phyloP scores from a whole-genome alignment of 1,284 basidiomycete genomes.

The Cronartium quercuum region DNA sequence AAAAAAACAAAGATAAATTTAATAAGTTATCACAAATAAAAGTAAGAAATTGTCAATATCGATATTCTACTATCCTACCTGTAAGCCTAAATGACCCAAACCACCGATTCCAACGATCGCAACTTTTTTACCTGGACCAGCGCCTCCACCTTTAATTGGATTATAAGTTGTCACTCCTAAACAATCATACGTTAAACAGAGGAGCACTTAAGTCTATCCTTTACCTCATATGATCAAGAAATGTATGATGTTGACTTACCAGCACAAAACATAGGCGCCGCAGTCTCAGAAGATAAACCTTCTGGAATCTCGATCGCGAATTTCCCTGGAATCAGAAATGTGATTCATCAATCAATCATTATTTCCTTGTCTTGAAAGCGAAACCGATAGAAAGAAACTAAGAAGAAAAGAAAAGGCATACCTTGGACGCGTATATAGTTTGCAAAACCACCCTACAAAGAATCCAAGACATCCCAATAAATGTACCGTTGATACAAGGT shows the following conservation, averaged over 20 bases:
- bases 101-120: conserved; percentile 36
- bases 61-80: conserved; percentile 6
- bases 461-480: not conserved
- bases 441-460: conserved; percentile 31
- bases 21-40: not conserved
- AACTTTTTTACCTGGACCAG: conserved; percentile 31
- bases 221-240: not conserved
- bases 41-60: not conserved
- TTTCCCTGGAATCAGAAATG: conserved; percentile 13
- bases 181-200: not conserved
- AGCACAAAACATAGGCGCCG: conserved; percentile 37
- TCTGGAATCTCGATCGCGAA: conserved; percentile 34
- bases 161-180: conserved; percentile 26
- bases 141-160: conserved; percentile 27
- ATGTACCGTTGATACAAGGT: not conserved
- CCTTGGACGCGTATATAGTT: conserved; percentile 36
- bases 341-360: too few relatives aligned
- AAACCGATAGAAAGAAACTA: too few relatives aligned
- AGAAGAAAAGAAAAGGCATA: not conserved
- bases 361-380: too few relatives aligned
- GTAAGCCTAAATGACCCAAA: conserved; percentile 25
- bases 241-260: conserved; percentile 4
- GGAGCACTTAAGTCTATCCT: not conserved
- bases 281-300: conserved; percentile 33
- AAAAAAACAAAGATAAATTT: not conserved